Percentiles rank a stretch among this genome's conserved stretches.
Conservation (phyloP, 768 basidiomycete genomes). For the Inosperma sp. region DNA sequence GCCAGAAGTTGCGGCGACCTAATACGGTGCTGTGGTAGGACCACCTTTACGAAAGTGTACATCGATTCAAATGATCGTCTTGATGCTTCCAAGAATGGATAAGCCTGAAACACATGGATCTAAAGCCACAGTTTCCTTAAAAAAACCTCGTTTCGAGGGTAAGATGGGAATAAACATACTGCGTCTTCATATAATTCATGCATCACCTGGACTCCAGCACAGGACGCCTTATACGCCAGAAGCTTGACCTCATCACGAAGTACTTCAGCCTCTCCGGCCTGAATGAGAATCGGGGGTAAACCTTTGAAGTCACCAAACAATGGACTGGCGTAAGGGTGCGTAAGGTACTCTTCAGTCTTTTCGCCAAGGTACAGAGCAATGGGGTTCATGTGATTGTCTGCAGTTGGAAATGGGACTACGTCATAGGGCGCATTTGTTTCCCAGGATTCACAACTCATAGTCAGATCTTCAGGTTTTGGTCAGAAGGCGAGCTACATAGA, state of each 20-base stretch:
- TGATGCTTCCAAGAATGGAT: slow-evolving; percentile 69
- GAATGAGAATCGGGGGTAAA: slow-evolving; percentile 86
- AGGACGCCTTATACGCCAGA: slow-evolving; percentile 86
- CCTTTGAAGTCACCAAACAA: slow-evolving; percentile 86
- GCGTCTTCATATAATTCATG: slow-evolving; percentile 92
- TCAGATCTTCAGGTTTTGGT: slow-evolving; percentile 56
- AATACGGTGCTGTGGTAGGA: slow-evolving; percentile 51
- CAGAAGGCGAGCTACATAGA: not conserved
- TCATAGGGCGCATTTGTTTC: slow-evolving; percentile 87
- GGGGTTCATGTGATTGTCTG: slow-evolving; percentile 86
- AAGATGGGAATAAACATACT: slow-evolving; percentile 40
- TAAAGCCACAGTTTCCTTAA: slow-evolving; percentile 25
- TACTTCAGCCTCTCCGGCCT: slow-evolving; percentile 91
- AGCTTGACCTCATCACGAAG: slow-evolving; percentile 91
- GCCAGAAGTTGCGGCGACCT: slow-evolving; percentile 51
- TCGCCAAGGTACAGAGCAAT: slow-evolving; percentile 92
- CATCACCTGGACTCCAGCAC: slow-evolving; percentile 79
- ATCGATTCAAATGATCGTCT: slow-evolving; percentile 67
- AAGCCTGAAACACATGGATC: slow-evolving; percentile 90
- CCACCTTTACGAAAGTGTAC: slow-evolving; percentile 59
- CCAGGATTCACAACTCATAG: slow-evolving; percentile 99
- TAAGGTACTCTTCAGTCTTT: slow-evolving; percentile 73
- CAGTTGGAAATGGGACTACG: slow-evolving; percentile 67
- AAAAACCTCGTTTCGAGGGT: not conserved
- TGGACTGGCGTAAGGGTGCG: slow-evolving; percentile 94